Evolutionary conservation across 164 flowering plant genomes (phyloP).

Genomic region (Vitis amurensis): DNA sequence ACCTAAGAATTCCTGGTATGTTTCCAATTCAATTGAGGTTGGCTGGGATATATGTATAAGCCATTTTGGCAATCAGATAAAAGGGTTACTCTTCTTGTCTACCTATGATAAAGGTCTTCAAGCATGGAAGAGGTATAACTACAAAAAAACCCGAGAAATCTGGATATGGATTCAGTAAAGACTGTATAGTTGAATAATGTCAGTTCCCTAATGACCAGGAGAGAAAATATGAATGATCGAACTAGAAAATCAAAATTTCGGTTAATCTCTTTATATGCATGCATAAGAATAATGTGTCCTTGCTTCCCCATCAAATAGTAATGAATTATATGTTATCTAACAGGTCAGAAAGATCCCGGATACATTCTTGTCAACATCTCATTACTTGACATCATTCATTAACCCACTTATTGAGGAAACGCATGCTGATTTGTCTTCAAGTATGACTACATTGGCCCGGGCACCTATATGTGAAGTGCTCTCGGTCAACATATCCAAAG

Average conservation of each 20-base stretch:
- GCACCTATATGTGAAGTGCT: slow-evolving; percentile 21
- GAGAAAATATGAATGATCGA: no score
- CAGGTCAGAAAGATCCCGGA: slow-evolving; percentile 46
- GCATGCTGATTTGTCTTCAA: slow-evolving; percentile 35
- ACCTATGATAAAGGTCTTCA: background rate
- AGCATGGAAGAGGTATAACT: background rate
- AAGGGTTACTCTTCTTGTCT: no score
- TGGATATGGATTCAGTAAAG: background rate
- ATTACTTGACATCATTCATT: slow-evolving; percentile 33
- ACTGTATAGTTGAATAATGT: no score
- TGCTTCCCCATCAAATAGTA: background rate
- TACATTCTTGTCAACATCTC: slow-evolving; percentile 26
- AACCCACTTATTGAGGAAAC: slow-evolving; percentile 46
- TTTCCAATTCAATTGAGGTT: background rate
- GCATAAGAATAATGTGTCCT: background rate
- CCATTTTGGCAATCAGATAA: background rate
- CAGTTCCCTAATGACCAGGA: no score
- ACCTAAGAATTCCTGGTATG: background rate
- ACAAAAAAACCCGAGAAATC: background rate
- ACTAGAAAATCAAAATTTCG: background rate
- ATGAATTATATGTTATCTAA: background rate
- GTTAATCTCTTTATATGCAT: no score
- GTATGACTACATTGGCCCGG: slow-evolving; percentile 14
- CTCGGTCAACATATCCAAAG: background rate
- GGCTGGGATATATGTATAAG: background rate